Conservation (phyloP, 768 basidiomycete species). For the Rhizopogon vulgaris region DNA sequence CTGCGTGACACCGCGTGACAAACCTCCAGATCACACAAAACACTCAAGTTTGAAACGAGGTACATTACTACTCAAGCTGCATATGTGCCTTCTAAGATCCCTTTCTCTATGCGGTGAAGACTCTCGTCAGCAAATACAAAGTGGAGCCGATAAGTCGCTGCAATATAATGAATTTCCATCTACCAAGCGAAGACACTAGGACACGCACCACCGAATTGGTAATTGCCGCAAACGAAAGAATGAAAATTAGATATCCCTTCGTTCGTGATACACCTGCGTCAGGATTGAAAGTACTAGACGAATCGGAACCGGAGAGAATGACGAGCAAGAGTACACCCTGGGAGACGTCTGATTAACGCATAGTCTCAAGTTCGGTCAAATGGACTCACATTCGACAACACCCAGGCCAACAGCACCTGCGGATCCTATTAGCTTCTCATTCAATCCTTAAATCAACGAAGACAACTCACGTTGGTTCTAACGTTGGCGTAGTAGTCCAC, state of each 20-base stretch:
- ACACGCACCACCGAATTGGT: constrained; percentile 54
- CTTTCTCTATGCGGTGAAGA: constrained; percentile 41
- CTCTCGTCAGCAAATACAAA: constrained; percentile 42
- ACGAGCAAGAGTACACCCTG: constrained; percentile 62
- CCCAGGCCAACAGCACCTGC: constrained; percentile 72
- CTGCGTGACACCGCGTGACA: not conserved
- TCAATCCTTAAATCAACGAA: not conserved
- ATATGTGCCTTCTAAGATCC: not conserved
- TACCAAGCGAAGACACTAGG: not conserved
- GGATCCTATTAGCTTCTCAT: not conserved
- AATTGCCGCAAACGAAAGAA: constrained; percentile 76
- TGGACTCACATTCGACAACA: constrained; percentile 66
- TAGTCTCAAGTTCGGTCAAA: not conserved
- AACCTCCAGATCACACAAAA: too few relatives aligned
- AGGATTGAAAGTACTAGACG: constrained; percentile 54
- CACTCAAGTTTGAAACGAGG: too few relatives aligned
- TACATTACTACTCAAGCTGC: too few relatives aligned
- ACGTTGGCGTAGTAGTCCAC: constrained; percentile 88
- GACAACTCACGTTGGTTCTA: constrained; percentile 60
- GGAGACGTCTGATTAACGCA: not conserved
- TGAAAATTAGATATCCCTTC: constrained; percentile 74
- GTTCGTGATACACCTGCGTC: constrained; percentile 45
- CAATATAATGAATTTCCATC: not conserved
- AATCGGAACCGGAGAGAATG: constrained; percentile 56
- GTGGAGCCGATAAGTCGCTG: constrained; percentile 59